A percentile compares a stretch with the other conserved stretches of the same genome.
These are phyloP conservation scores for Podila horticola DNA, from an alignment of 192 early-diverging fungal genomes.

Conservation along the genomic window DNA sequence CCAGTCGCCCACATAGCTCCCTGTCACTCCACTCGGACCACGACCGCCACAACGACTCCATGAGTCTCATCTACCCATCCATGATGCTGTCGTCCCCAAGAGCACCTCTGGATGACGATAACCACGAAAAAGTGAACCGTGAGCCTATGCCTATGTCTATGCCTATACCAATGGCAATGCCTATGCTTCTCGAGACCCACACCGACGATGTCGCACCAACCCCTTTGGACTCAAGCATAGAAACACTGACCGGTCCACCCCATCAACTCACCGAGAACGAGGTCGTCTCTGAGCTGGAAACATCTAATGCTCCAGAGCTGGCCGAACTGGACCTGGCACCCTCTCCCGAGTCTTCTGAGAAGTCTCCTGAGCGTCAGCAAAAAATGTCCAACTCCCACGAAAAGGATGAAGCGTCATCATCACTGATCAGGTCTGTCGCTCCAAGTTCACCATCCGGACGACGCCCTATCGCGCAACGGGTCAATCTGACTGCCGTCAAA, in stretches of 20 bases:
- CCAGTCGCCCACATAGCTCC: constrained; percentile 28
- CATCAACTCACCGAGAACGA: not conserved
- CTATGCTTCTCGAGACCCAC: not conserved
- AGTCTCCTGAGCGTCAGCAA: no score
- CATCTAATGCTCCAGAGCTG: not conserved
- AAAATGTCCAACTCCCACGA: no score
- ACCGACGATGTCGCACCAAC: not conserved
- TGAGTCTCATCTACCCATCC: constrained; percentile 42
- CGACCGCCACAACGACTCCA: constrained; percentile 7
- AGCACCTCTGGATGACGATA: not conserved
- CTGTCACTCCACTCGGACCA: constrained; percentile 29
- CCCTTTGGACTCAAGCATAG: not conserved
- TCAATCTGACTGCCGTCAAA: no score
- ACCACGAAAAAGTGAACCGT: not conserved
- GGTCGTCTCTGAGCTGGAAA: not conserved
- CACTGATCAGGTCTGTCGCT: no score
- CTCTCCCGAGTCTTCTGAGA: no score
- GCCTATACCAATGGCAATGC: no score
- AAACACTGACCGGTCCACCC: not conserved
- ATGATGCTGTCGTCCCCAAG: constrained; percentile 18
- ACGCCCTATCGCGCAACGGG: no score
- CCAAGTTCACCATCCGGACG: no score
- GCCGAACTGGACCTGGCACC: no score
- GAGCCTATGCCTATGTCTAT: not conserved
- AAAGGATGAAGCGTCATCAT: no score